A percentile compares a stretch with the other conserved stretches of the same genome.
These are phyloP conservation scores for Fusarium bulbicola DNA, from an alignment of 2,329 filamentous ascomycete species.

Conservation along the genomic window DNA sequence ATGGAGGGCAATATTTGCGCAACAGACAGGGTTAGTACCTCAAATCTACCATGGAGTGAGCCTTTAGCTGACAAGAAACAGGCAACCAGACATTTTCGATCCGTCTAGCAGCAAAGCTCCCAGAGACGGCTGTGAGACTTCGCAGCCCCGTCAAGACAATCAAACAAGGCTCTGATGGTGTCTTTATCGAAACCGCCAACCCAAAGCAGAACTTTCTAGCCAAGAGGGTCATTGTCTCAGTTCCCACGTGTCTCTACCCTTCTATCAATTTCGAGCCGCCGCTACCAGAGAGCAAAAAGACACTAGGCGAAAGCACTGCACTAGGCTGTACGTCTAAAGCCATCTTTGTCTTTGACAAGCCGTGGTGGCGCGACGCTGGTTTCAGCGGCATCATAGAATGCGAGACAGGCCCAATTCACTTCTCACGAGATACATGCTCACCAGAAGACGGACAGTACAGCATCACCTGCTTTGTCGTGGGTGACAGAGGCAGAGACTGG, in stretches of 20 bases:
- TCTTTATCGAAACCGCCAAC: conserved; percentile 25
- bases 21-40: conserved; percentile 31
- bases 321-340: conserved; percentile 50
- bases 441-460: conserved; percentile 38
- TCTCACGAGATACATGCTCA: conserved; percentile 42
- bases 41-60: too few species aligned
- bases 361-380: conserved; percentile 56
- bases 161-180: conserved; percentile 13
- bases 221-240: conserved; percentile 41
- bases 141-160: conserved; percentile 29
- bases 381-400: conserved; percentile 55
- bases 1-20: conserved; percentile 38
- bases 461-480: conserved; percentile 46
- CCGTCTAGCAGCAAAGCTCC: conserved; percentile 22
- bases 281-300: conserved; percentile 43
- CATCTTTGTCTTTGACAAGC: conserved; percentile 52
- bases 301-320: conserved; percentile 42
- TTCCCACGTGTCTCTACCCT: conserved; percentile 37
- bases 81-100: conserved; percentile 29
- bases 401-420: conserved; percentile 41
- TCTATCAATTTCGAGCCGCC: conserved; percentile 39
- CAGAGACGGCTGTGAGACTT: conserved; percentile 16
- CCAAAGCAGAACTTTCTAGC: conserved; percentile 19
- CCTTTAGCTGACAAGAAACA: not conserved
- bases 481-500: conserved; percentile 40